Percentiles rank a stretch among this genome's conserved stretches.
These are phyloP conservation scores for Pyrus hybrid DNA, from an alignment of 331 rosid species.

Conservation along the genomic window DNA sequence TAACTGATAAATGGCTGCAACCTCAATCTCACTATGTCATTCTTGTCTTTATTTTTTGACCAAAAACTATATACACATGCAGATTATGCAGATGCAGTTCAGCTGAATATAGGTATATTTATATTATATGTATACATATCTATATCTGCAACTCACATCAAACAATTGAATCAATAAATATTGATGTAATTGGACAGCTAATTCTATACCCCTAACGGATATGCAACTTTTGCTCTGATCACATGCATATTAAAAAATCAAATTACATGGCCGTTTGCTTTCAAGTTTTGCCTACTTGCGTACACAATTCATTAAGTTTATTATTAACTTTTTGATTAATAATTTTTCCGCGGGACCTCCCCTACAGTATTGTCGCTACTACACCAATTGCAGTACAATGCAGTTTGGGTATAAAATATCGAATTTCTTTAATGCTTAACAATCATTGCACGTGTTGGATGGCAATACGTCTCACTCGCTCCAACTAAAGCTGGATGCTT, in stretches of 20 bases:
- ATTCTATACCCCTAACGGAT: background rate
- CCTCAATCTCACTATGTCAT: background rate
- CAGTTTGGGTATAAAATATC: background rate
- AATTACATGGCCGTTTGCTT: background rate
- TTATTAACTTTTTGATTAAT: too few relatives aligned
- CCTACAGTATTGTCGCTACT: too few relatives aligned
- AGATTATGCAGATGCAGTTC: too few relatives aligned
- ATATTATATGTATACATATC: background rate
- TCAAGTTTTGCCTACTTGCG: background rate
- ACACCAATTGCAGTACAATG: too few relatives aligned
- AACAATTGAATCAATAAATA: background rate
- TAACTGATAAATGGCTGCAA: background rate
- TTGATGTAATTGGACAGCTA: background rate
- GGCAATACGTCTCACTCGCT: background rate
- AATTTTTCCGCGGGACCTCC: too few relatives aligned
- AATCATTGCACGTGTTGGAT: background rate
- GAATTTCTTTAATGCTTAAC: background rate
- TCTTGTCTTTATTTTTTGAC: too few relatives aligned
- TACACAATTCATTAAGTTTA: background rate
- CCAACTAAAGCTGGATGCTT: background rate
- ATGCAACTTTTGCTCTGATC: too few relatives aligned
- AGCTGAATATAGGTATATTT: too few relatives aligned
- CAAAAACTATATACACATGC: too few relatives aligned
- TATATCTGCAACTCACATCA: background rate
- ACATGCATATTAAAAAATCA: too few relatives aligned